Evolutionary conservation across 345 rosid species (phyloP).

Genomic region (Turritis glabra): DNA sequence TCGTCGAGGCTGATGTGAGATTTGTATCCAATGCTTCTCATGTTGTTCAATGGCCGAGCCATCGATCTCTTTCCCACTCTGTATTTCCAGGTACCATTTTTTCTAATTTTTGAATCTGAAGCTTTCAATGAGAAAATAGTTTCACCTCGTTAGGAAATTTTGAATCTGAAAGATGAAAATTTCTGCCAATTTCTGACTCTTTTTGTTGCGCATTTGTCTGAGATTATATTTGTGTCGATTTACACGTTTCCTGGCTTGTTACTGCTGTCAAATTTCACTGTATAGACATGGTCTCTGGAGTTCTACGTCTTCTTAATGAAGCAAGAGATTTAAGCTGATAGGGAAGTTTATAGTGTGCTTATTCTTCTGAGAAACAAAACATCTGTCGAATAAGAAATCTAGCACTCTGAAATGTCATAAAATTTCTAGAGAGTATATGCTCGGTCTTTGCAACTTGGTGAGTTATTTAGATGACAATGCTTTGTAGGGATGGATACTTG

Average conservation of each 20-base stretch:
- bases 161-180: neutral
- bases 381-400: neutral
- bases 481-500: constrained; percentile 31
- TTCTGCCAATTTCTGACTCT: neutral
- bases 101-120: neutral
- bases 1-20: constrained; percentile 35
- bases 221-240: neutral
- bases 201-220: neutral
- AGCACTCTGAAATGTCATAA: neutral
- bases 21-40: constrained; percentile 35
- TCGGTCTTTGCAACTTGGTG: neutral
- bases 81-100: constrained; percentile 40
- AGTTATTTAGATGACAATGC: neutral
- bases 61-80: constrained; percentile 14
- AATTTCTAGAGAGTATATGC: neutral
- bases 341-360: neutral
- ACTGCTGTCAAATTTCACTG: neutral
- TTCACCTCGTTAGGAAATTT: neutral
- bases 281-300: neutral
- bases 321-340: neutral
- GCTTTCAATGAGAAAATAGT: neutral
- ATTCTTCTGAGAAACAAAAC: neutral
- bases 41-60: constrained; percentile 29
- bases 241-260: neutral
- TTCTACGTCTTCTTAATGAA: neutral